Evolutionary conservation across 2,329 filamentous ascomycete genomes (phyloP).

Genomic region (Fusarium tjaetaba): DNA sequence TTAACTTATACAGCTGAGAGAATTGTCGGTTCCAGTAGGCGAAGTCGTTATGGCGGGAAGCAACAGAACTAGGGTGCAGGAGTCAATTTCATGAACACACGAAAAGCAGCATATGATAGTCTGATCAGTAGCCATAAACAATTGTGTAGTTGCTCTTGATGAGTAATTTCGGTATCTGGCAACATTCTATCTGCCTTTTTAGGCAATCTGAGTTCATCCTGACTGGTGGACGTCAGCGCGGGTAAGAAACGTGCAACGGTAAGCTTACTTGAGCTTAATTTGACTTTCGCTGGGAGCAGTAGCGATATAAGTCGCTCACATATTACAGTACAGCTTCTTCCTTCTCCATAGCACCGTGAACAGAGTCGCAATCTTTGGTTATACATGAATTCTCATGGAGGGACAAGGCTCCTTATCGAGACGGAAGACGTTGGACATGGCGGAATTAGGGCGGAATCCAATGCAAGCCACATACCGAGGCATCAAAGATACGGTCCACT

Average conservation of each 20-base stretch:
- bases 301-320: background rate
- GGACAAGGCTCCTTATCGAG: background rate
- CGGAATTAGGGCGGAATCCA: background rate
- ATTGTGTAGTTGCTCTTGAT: background rate
- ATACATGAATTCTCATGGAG: background rate
- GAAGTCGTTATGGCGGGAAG: background rate
- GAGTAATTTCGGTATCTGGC: background rate
- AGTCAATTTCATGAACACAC: background rate
- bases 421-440: background rate
- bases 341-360: rapidly evolving
- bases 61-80: background rate
- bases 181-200: background rate
- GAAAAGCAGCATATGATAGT: background rate
- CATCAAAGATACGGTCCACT: background rate
- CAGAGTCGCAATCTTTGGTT: background rate
- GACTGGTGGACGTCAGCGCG: background rate
- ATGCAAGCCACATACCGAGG: background rate
- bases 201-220: background rate
- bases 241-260: slow-evolving; percentile 1
- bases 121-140: rapidly evolving
- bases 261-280: slow-evolving; percentile 9
- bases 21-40: background rate
- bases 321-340: background rate
- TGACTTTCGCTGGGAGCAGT: background rate
- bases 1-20: background rate